Conservation (phyloP, 1,139 yeast genomes). For the Candida pseudocylindracea region DNA sequence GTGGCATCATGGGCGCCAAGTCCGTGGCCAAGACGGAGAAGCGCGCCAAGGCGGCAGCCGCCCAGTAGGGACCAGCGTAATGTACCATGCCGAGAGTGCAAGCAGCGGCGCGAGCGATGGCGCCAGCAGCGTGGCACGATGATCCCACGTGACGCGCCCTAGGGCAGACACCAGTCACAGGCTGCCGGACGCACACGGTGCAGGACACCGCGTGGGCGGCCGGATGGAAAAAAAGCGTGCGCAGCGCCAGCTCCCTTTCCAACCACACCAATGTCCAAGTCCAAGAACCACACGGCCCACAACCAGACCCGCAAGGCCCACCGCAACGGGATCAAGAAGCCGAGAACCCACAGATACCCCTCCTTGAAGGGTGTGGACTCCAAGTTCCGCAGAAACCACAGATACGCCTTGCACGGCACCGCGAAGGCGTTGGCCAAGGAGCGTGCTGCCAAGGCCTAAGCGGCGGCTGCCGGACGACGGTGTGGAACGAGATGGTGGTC, state of each 20-base stretch:
- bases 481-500: too few species aligned
- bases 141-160: too few species aligned
- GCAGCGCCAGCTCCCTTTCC: too few species aligned
- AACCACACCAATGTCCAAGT: slow-evolving; percentile 54
- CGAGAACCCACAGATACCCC: slow-evolving; percentile 93
- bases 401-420: slow-evolving; percentile 96
- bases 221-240: too few species aligned
- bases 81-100: slow-evolving; percentile 4
- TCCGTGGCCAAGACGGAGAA: slow-evolving; percentile 49
- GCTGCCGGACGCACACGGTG: too few species aligned
- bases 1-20: slow-evolving; percentile 93
- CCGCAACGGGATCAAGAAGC: slow-evolving; percentile 99
- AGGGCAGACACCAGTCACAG: too few species aligned
- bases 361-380: slow-evolving; percentile 98
- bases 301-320: slow-evolving; percentile 99
- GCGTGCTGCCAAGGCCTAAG: too few species aligned
- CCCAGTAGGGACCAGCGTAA: neutral
- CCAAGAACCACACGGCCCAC: slow-evolving; percentile 99
- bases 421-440: slow-evolving; percentile 67
- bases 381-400: slow-evolving; percentile 99
- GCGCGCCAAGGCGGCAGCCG: slow-evolving; percentile 19
- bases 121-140: too few species aligned
- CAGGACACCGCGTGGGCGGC: too few species aligned
- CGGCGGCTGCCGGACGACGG: too few species aligned
- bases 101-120: too few species aligned